These are phyloP conservation scores for Termitomyces eurrhizus DNA, from an alignment of 768 basidiomycete species.

Conservation along the genomic window DNA sequence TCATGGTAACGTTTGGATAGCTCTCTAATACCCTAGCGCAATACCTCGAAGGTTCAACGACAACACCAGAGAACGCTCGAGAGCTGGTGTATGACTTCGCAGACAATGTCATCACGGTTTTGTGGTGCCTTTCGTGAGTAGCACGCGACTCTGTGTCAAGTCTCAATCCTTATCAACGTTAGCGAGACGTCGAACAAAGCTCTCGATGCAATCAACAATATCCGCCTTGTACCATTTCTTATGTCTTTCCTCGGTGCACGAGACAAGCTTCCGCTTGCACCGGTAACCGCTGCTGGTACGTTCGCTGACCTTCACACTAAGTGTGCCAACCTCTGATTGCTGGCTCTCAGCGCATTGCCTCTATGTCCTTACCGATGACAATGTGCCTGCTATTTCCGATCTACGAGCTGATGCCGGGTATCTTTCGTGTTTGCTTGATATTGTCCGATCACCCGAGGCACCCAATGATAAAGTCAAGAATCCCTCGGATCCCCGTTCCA, in stretches of 20 bases:
- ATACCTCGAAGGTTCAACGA: conserved; percentile 56
- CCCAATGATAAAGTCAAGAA: conserved; percentile 39
- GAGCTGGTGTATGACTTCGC: conserved; percentile 83
- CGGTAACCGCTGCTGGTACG: conserved; percentile 80
- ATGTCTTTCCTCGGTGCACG: conserved; percentile 83
- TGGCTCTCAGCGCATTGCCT: conserved; percentile 72
- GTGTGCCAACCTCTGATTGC: conserved; percentile 1
- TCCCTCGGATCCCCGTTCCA: conserved; percentile 40
- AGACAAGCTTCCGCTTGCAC: conserved; percentile 61
- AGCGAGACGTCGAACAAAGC: conserved; percentile 95
- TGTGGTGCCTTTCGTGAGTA: conserved; percentile 95
- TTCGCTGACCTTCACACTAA: neutral
- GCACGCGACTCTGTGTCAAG: neutral
- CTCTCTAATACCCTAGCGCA: conserved; percentile 71
- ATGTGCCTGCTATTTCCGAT: conserved; percentile 66
- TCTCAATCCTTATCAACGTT: conserved; percentile 26
- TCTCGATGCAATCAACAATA: conserved; percentile 78
- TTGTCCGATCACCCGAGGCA: conserved; percentile 39
- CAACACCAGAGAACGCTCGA: conserved; percentile 64
- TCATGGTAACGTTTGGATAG: conserved; percentile 32
- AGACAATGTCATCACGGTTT: conserved; percentile 86
- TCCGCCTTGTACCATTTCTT: conserved; percentile 76
- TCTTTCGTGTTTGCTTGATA: conserved; percentile 60
- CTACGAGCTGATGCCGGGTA: conserved; percentile 59
- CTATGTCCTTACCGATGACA: conserved; percentile 92